Evolutionary conservation across 2,329 filamentous ascomycete genomes (phyloP).

Genomic region (Alternaria sp.): DNA sequence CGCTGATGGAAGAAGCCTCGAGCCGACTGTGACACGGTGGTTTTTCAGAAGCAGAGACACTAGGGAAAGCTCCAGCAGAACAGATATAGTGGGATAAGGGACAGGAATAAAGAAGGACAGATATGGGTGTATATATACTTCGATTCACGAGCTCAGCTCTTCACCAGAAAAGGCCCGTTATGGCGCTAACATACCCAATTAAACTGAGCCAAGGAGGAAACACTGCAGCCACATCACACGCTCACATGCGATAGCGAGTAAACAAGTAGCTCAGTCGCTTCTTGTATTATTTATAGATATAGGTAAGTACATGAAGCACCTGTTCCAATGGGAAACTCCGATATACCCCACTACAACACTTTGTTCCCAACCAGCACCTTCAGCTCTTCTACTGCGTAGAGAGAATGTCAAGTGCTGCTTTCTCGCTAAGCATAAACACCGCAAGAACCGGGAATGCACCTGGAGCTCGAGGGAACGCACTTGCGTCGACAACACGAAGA

Average conservation of each 20-base stretch:
- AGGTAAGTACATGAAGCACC: too few relatives aligned
- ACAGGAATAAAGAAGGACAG: not conserved
- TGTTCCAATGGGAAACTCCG: too few relatives aligned
- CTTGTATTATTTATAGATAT: too few relatives aligned
- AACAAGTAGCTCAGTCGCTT: too few relatives aligned
- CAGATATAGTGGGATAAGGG: accelerated
- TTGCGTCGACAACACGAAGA: slow-evolving; percentile 69
- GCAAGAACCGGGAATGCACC: not conserved
- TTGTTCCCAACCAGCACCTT: too few relatives aligned
- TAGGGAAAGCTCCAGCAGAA: not conserved
- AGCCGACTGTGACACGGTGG: not conserved
- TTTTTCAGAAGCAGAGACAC: not conserved
- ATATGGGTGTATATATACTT: not conserved
- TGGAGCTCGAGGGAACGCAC: slow-evolving; percentile 49
- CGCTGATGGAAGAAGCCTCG: not conserved
- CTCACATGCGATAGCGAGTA: not conserved
- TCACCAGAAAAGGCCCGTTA: not conserved
- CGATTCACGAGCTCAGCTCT: not conserved
- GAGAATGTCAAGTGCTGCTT: not conserved
- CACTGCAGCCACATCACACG: not conserved
- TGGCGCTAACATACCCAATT: not conserved
- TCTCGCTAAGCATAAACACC: not conserved
- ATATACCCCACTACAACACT: too few relatives aligned
- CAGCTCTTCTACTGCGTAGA: not conserved
- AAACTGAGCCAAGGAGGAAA: not conserved